Evolutionary conservation across 257 asterid species (phyloP).

Genomic region (Ophiorrhiza pumila): DNA sequence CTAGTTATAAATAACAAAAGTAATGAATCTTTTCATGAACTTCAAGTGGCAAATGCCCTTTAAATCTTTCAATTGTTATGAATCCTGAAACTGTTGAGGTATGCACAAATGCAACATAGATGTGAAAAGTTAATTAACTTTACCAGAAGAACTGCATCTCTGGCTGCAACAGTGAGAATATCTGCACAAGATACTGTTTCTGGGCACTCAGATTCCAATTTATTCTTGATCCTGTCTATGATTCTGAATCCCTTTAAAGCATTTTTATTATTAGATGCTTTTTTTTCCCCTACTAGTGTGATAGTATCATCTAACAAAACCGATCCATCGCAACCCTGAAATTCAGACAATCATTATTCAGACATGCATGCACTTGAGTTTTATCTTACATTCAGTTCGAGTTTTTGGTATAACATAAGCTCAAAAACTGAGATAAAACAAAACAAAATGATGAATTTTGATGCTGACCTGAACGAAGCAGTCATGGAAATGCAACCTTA

Average conservation of each 20-base stretch:
- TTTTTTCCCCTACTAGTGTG: conserved; percentile 73
- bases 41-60: no score
- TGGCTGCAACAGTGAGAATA: conserved; percentile 83
- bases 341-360: not conserved
- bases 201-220: conserved; percentile 82
- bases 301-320: conserved; percentile 73
- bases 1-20: conserved; percentile 39
- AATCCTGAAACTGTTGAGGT: no score
- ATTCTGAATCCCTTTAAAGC: conserved; percentile 79
- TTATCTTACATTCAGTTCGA: no score
- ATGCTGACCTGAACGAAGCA: conserved; percentile 75
- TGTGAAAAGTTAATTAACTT: not conserved
- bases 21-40: not conserved
- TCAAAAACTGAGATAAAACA: not conserved
- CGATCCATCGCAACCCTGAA: conserved; percentile 85
- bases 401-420: not conserved
- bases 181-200: conserved; percentile 85
- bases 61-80: no score
- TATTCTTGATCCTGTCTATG: conserved; percentile 67
- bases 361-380: no score
- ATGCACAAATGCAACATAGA: not conserved
- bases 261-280: conserved; percentile 52
- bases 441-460: not conserved
- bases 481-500: conserved; percentile 75
- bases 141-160: conserved; percentile 85